A percentile compares a stretch with the other conserved stretches of the same genome.
Evolutionary conservation across 352 stramenopile species (phyloP).

Genomic region (Globisporangium acanthophoron): DNA sequence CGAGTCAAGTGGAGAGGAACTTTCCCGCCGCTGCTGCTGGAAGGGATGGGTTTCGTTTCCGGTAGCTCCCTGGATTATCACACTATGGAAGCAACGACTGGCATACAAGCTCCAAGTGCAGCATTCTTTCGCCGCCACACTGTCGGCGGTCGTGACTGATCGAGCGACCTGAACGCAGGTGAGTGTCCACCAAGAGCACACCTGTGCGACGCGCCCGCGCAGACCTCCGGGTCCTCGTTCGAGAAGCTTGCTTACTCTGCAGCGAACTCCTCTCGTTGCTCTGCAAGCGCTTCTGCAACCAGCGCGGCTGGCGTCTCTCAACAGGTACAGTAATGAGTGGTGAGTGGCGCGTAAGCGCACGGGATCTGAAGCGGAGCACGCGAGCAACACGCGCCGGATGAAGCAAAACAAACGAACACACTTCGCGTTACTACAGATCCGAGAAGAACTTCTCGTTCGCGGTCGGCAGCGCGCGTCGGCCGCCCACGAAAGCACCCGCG

Average conservation of each 20-base stretch:
- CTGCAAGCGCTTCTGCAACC: no score
- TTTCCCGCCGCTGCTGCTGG: background rate
- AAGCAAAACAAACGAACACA: background rate
- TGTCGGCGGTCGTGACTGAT: background rate
- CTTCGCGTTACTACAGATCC: constrained; percentile 45
- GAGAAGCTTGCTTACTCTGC: no score
- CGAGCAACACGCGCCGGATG: background rate
- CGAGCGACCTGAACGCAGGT: no score
- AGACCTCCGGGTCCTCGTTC: no score
- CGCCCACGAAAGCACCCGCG: constrained; percentile 20
- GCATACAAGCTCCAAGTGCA: background rate
- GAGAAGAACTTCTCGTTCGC: constrained; percentile 82
- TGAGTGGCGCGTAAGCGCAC: no score
- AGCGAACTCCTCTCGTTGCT: no score
- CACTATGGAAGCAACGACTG: background rate
- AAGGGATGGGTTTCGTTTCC: background rate
- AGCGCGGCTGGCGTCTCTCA: no score
- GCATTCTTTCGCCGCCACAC: background rate
- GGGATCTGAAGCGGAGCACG: background rate
- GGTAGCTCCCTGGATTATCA: background rate
- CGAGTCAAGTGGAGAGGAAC: background rate
- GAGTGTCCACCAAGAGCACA: no score
- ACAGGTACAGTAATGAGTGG: no score
- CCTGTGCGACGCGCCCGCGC: no score
- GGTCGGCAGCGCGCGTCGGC: constrained; percentile 53